Conservation (phyloP, 1,139 yeast species). For the Meyerozyma elateridarum region DNA sequence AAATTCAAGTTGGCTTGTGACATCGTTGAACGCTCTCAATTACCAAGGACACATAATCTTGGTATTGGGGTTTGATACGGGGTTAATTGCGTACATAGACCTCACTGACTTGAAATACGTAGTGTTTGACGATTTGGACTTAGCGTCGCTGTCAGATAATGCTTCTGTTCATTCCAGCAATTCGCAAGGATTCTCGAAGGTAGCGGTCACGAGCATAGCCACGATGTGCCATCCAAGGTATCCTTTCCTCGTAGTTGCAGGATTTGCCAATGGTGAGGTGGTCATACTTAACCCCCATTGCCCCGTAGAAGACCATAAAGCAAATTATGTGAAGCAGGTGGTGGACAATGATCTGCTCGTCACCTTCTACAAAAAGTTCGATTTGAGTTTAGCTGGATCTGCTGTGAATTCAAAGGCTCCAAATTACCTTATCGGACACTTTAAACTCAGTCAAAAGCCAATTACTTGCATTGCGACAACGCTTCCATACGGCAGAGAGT, state of each 20-base stretch:
- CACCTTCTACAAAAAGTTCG: conserved; percentile 38
- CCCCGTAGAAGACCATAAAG: conserved; percentile 10
- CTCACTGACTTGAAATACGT: conserved; percentile 25
- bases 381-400: conserved; percentile 22
- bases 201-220: conserved; percentile 31
- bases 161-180: conserved; percentile 10
- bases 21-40: conserved; percentile 23
- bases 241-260: conserved; percentile 33
- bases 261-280: conserved; percentile 41
- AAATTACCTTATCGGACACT: conserved; percentile 43
- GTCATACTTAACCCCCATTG: conserved; percentile 29
- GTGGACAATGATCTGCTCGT: conserved; percentile 31
- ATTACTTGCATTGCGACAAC: conserved; percentile 38
- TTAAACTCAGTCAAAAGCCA: conserved; percentile 56
- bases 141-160: conserved; percentile 11
- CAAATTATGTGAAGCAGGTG: conserved; percentile 23
- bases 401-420: not conserved
- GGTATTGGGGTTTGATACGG: conserved; percentile 35
- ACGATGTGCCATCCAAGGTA: conserved; percentile 27
- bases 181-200: conserved; percentile 11
- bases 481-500: conserved; percentile 16
- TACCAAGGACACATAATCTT: conserved; percentile 22
- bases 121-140: conserved; percentile 22
- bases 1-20: conserved; percentile 22
- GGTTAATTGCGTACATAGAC: conserved; percentile 30